These are phyloP conservation scores for Penicillium sp. DNA, from an alignment of 2,329 filamentous ascomycete species.

Conservation along the genomic window DNA sequence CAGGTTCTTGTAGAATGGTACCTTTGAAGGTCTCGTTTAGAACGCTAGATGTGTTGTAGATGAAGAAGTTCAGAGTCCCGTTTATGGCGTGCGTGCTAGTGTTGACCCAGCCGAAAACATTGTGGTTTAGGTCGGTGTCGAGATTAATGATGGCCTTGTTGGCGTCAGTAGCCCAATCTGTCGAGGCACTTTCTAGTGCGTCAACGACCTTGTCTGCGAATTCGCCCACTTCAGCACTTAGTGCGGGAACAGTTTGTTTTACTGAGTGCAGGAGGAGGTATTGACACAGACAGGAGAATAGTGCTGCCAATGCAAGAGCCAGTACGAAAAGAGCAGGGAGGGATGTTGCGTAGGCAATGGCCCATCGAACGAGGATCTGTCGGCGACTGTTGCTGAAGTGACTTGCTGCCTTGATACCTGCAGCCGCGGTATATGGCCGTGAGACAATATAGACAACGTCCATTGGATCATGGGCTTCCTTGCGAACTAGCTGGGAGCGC, in stretches of 20 bases:
- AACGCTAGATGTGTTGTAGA: conserved; percentile 70
- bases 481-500: conserved; percentile 65
- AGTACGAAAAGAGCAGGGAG: conserved; percentile 82
- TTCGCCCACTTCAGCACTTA: conserved; percentile 71
- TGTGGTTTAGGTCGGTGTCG: conserved; percentile 73
- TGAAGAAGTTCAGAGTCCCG: conserved; percentile 78
- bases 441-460: conserved; percentile 87
- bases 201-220: conserved; percentile 77
- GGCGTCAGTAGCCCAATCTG: conserved; percentile 72
- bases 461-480: conserved; percentile 72
- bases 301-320: conserved; percentile 75
- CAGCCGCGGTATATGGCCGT: conserved; percentile 70
- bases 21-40: conserved; percentile 78
- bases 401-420: conserved; percentile 69
- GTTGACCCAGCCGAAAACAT: conserved; percentile 84
- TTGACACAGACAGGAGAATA: conserved; percentile 81
- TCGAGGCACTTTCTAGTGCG: conserved; percentile 71
- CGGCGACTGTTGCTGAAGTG: conserved; percentile 62
- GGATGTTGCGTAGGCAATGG: conserved; percentile 83
- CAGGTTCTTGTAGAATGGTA: conserved; percentile 75
- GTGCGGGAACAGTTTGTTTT: conserved; percentile 71
- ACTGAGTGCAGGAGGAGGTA: conserved; percentile 72
- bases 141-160: conserved; percentile 68
- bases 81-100: conserved; percentile 82
- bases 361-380: conserved; percentile 77